These are phyloP conservation scores for Mycena belliarum DNA, from an alignment of 768 basidiomycete genomes.

Conservation along the genomic window DNA sequence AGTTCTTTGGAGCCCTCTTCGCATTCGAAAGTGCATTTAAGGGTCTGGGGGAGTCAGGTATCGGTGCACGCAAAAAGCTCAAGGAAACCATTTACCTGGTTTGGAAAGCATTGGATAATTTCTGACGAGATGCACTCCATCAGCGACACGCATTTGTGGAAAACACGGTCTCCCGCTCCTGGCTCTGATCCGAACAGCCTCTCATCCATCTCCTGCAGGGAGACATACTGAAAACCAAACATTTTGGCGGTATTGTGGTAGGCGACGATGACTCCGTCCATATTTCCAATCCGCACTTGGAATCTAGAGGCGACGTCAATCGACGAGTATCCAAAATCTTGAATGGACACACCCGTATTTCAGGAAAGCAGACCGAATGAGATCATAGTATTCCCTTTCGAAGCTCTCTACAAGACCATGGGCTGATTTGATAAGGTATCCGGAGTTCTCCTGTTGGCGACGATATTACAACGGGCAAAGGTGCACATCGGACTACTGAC, in stretches of 20 bases:
- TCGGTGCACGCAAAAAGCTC: neutral
- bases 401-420: conserved; percentile 76
- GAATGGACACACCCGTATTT: conserved; percentile 86
- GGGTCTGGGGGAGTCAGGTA: conserved; percentile 39
- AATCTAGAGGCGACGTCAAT: too few species aligned
- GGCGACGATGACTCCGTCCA: conserved; percentile 92
- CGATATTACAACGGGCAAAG: neutral
- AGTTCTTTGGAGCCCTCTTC: conserved; percentile 41
- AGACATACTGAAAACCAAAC: conserved; percentile 93
- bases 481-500: conserved; percentile 33
- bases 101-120: conserved; percentile 60
- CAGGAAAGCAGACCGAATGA: conserved; percentile 90
- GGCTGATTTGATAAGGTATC: conserved; percentile 68
- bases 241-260: conserved; percentile 86
- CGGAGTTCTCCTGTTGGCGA: conserved; percentile 64
- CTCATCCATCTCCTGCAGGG: conserved; percentile 85
- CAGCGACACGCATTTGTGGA: conserved; percentile 69
- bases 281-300: conserved; percentile 94
- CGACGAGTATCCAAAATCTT: too few species aligned
- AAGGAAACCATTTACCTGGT: conserved; percentile 51
- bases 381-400: conserved; percentile 93
- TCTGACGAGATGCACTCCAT: conserved; percentile 69
- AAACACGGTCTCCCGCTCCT: conserved; percentile 70
- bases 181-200: conserved; percentile 62
- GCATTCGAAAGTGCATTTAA: conserved; percentile 66